Evolutionary conservation across 495 filamentous ascomycete genomes (phyloP), one percentile per base, ranked within the genome.

Genomic region (Penicillium lividum): DNA sequence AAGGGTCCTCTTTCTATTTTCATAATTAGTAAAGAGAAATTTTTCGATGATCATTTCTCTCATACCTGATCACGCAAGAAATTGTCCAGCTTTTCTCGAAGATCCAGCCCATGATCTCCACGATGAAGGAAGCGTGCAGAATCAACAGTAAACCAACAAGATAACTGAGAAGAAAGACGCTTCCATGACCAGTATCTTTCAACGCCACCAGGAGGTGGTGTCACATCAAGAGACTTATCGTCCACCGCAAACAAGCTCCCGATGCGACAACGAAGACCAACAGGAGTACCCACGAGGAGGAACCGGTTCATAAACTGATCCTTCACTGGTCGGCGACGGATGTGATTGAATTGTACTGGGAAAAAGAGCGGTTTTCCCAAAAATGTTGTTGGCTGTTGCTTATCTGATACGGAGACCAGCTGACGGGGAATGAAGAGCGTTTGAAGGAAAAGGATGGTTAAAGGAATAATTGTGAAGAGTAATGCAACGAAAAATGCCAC

Each of bases 181-280:
- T 33, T 50, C 47, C 47, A 50, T 33, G 28, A 31, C 47, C 28
- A 31, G 9, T 33, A 33, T 10, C 9, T 33, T 28, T 15, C 47
- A n/a, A 15, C 8, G 8, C 7, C 29, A 15, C 47, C 47, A 7
- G 47, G 47, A 7, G 47, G 29, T 4, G 30, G 47, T n/a, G 47
- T 28, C 18, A 50, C 47, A 18, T 50, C 47, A 7, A 50, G 47
- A 50, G 47, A 50, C n/a, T 28, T 50, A 31, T 50, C 47, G 16
- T 50, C 47, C 13, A 50, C 30, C 15, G 47, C 47, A 7, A 50
- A 18, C 5, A 50, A 16, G 29, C 16, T 34, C 6, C 47, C 47
- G 16, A 50, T 50, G 11, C 47, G 47, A 28, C 47, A 50, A 0
- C 47, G 47, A 33, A 50, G 47, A 13, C 47, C 47, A 50, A 50